Percentiles rank a stretch among this genome's conserved stretches.
phyloP scores from a whole-genome alignment of 129 eudicot genomes.

The Cynara cardunculus region DNA sequence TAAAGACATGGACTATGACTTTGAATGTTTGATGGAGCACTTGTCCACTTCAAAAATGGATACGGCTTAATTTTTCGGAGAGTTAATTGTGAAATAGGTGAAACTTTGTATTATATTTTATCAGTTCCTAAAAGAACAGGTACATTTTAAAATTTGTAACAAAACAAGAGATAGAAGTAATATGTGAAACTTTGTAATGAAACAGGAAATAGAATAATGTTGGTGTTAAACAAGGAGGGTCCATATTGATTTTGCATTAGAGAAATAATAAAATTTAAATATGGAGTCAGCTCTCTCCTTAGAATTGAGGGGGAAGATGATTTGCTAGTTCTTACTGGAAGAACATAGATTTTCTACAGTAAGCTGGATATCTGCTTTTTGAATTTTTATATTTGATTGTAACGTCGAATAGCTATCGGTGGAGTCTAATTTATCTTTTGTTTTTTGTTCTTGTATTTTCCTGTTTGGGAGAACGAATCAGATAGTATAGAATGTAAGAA shows the following conservation, averaged over 20 bases:
- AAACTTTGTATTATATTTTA: not conserved
- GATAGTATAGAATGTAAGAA: not conserved
- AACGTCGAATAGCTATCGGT: not conserved
- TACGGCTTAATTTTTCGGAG: not conserved
- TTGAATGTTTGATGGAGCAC: not conserved
- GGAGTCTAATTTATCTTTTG: not conserved
- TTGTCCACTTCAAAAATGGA: not conserved
- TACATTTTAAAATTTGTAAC: not conserved
- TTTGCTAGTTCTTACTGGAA: not conserved
- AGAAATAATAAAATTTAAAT: not conserved
- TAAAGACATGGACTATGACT: not conserved
- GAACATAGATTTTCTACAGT: not conserved
- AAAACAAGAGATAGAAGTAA: not conserved
- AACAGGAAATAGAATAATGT: not conserved
- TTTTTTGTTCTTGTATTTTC: not conserved
- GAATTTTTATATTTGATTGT: not conserved
- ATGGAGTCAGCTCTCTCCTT: not conserved
- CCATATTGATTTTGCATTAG: not conserved
- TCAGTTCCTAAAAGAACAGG: constrained; percentile 1
- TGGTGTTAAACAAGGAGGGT: not conserved
- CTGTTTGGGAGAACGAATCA: not conserved
- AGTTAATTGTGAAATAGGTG: not conserved
- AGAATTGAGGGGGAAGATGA: not conserved
- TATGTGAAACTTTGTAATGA: not conserved
- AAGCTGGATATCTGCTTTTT: not conserved